Evolutionary conservation across 2,329 filamentous ascomycete species (phyloP).

Genomic region (Aspergillus hiratsukae): DNA sequence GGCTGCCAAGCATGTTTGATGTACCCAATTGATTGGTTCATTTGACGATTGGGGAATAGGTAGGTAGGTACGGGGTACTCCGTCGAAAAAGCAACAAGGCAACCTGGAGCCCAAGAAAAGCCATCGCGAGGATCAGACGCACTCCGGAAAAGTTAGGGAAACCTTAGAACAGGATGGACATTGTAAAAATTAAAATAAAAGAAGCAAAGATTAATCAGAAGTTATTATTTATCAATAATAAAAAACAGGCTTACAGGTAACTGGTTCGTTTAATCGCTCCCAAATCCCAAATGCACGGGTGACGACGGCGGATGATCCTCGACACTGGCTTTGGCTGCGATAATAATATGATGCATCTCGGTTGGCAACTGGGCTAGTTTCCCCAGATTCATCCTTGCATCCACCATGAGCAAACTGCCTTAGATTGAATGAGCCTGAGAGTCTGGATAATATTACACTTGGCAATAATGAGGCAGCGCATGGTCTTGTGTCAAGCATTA

Average conservation of each 20-base stretch:
- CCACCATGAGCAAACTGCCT: background rate
- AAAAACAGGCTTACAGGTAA: background rate
- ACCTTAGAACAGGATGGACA: background rate
- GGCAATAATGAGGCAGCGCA: background rate
- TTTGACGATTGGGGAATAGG: background rate
- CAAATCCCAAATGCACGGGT: constrained; percentile 4
- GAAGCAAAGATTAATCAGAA: background rate
- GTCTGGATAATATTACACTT: background rate
- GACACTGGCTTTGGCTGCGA: constrained; percentile 2
- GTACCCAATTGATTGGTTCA: constrained; percentile 6
- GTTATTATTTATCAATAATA: background rate
- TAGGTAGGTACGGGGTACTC: background rate
- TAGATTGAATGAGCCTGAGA: background rate
- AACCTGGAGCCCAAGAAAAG: background rate
- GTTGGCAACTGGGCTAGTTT: constrained; percentile 1
- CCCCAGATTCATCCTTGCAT: background rate
- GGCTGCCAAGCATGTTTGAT: constrained; percentile 2
- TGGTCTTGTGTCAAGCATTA: background rate
- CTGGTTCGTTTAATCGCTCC: background rate
- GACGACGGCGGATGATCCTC: constrained; percentile 9
- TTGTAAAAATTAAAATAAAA: background rate
- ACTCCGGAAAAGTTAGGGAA: background rate
- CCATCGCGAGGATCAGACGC: background rate
- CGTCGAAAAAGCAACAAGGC: background rate
- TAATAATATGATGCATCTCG: background rate